phyloP scores from a whole-genome alignment of 352 stramenopile species.

The Phytophthora colocasiae region DNA sequence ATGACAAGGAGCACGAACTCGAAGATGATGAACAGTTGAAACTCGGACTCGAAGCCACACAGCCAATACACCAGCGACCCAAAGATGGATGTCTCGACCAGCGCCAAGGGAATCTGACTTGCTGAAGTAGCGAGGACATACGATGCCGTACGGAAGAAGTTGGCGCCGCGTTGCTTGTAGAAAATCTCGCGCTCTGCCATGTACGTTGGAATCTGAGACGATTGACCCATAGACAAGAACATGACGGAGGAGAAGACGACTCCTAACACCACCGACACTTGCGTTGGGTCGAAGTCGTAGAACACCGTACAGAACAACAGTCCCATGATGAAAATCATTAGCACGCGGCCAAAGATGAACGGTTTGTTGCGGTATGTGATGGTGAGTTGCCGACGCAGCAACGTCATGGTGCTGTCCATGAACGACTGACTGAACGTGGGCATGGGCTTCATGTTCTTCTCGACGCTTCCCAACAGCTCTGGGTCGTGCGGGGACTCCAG shows the following conservation, averaged over 20 bases:
- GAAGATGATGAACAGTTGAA: no score
- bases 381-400: constrained; percentile 58
- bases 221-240: constrained; percentile 76
- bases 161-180: constrained; percentile 85
- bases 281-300: constrained; percentile 47
- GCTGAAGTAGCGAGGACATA: constrained; percentile 64
- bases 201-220: constrained; percentile 70
- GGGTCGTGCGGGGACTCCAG: constrained; percentile 30
- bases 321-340: constrained; percentile 55
- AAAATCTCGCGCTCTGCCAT: constrained; percentile 69
- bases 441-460: constrained; percentile 22
- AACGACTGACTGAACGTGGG: constrained; percentile 57
- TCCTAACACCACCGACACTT: constrained; percentile 58
- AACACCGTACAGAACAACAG: constrained; percentile 54
- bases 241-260: constrained; percentile 79
- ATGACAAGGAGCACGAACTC: no score
- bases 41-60: no score
- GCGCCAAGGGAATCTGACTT: no score
- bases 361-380: constrained; percentile 61
- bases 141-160: constrained; percentile 72
- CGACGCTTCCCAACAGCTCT: constrained; percentile 14
- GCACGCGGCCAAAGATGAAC: constrained; percentile 41
- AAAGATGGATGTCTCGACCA: no score
- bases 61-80: no score
- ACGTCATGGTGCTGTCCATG: constrained; percentile 27